Evolutionary conservation across 352 stramenopile genomes (phyloP), one percentile per base, ranked within the genome.

Genomic region (Thalassiosira mediterranea): DNA sequence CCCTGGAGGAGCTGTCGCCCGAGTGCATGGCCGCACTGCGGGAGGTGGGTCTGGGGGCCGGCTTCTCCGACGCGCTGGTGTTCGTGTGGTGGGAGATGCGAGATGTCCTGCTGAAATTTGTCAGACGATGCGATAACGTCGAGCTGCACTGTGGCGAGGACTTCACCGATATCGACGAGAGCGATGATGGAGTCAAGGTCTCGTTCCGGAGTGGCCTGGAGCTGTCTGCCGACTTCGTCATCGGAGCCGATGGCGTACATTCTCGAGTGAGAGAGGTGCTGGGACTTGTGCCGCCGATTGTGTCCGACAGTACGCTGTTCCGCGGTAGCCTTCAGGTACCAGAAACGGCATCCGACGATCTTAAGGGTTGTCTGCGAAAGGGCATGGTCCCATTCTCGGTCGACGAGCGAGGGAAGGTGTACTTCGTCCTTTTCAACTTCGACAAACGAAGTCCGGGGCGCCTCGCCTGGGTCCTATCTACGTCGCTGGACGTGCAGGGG

Each of bases 201-300:
- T n/a, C n/a, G n/a, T n/a, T n/a, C n/a, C n/a, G n/a, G n/a, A 37
- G 5, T n/a, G 28, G 60, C 26, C 23, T 56, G 5, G 5, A 46
- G 28, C 15, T 69, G 0, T 15, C 15, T 5, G 38, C 46, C n/a
- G 26, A 49, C 69, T 11, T 81, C 10, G 23, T 82, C 1, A 59
- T 79, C 38, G 73, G 73, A 40, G 66, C 73, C 13, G 73, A 82
- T 74, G 73, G 73, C 17, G 73, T 82, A 26, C 28, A 79, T 51
- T 82, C 73, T 0, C 4, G 17, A 31, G 54, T 82, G 17, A 52
- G 11, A 26, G 32, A 29, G 1, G 8, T 75, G 3, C 32, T 82
- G 1, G 34, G 19, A 13, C 17, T 74, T 2, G 21, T 49, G 7
- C 44, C 46, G 2, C 21, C 54, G 17, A 42, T 61, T n/a, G 47